A percentile compares a stretch with the other conserved stretches of the same genome.
These are phyloP conservation scores for Rhizopogon parksii DNA, from an alignment of 1,284 basidiomycete genomes.

Conservation along the genomic window DNA sequence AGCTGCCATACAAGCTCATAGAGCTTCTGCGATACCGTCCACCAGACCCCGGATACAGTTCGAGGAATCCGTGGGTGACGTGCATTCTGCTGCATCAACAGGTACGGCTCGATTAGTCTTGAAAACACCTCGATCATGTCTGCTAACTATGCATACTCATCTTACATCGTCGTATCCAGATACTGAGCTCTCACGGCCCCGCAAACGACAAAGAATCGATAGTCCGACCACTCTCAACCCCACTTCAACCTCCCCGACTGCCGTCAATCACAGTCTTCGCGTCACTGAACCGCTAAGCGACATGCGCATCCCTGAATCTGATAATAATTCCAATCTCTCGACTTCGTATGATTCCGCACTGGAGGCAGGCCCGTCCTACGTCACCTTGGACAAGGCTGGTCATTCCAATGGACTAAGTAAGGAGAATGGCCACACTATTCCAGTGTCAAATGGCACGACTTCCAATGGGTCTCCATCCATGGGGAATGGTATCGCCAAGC, in stretches of 20 bases:
- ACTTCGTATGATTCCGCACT: slow-evolving; percentile 40
- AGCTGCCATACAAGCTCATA: slow-evolving; percentile 23
- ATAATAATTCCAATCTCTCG: slow-evolving; percentile 45
- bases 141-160: not conserved
- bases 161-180: slow-evolving; percentile 12
- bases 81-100: slow-evolving; percentile 19
- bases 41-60: slow-evolving; percentile 57
- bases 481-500: slow-evolving; percentile 42
- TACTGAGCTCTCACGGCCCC: slow-evolving; percentile 47
- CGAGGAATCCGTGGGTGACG: slow-evolving; percentile 45
- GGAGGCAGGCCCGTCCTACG: slow-evolving; percentile 49
- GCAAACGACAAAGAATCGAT: slow-evolving; percentile 65
- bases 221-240: slow-evolving; percentile 27
- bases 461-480: slow-evolving; percentile 25
- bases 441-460: slow-evolving; percentile 31
- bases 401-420: slow-evolving; percentile 46
- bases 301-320: slow-evolving; percentile 55
- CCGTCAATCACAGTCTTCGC: slow-evolving; percentile 27
- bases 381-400: slow-evolving; percentile 37
- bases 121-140: not conserved
- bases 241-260: slow-evolving; percentile 20
- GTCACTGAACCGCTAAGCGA: slow-evolving; percentile 27
- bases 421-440: slow-evolving; percentile 35
- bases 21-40: slow-evolving; percentile 43
- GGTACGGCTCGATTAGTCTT: slow-evolving; percentile 18